Evolutionary conservation across 106 monocot species (phyloP), one percentile per base, ranked within the genome.

Genomic region (Acorus gramineus): DNA sequence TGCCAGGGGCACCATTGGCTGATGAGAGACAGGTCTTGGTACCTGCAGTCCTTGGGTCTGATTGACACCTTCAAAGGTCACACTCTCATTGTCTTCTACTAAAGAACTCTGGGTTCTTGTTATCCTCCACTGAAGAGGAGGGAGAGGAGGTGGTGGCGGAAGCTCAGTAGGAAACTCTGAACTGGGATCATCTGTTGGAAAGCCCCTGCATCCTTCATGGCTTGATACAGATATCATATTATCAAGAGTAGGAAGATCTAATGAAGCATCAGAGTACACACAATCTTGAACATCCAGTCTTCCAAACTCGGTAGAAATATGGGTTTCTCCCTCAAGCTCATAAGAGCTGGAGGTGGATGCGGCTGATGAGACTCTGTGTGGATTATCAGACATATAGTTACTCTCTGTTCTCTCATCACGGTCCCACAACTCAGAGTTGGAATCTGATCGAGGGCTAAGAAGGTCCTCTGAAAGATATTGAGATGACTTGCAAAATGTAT

Each of bases 141-240:
- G 96, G 53, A 92, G 85, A 57, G 96, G 91, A n/a, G 91, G 96
- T 50, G 80, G 80, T 12, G 79, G 83, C 28, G 88, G 85, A 67
- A 69, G 69, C 46, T 81, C 77, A 69, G 47, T 77, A 56, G 66
- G 68, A 42, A 59, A 14, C 57, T 69, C 52, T 44, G 61, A 52
- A 64, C 52, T 11, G 47, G 60, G 55, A 56, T 51, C 61, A 44
- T 52, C 11, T 52, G 68, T 6, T 10, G 53, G 61, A 9, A 53
- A 64, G 70, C 50, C 58, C 77, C 48, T 43, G 63, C 28, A 45
- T 68, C 48, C 71, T 46, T 46, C 49, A 47, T 61, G 61, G 54
- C 46, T 44, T 44, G 53, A 50, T 55, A 14, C 55, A 50, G 63
- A 56, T 8, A 67, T 64, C 75, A 77, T 8, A 14, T 79, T 69